A percentile compares a stretch with the other conserved stretches of the same genome.
Evolutionary conservation across 352 stramenopile genomes (phyloP).

Genomic region (Globisporangium takayamanum): DNA sequence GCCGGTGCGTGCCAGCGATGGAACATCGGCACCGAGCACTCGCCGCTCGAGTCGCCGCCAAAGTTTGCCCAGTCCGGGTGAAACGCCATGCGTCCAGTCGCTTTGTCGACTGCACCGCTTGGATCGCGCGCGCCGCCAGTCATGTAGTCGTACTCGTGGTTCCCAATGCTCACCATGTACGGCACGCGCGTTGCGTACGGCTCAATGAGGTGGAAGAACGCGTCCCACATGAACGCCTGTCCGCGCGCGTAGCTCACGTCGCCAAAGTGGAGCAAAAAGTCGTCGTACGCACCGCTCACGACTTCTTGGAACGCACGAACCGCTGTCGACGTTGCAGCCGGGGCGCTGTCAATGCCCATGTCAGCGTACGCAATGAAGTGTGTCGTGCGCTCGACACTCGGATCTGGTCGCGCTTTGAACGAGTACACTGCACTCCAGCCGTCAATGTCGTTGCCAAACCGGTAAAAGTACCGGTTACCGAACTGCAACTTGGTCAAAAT

Average conservation of each 20-base stretch:
- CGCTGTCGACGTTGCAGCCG: constrained; percentile 46
- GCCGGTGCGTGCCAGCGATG: constrained; percentile 57
- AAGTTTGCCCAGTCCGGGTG: constrained; percentile 66
- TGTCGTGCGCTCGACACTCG: background rate
- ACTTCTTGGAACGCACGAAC: constrained; percentile 50
- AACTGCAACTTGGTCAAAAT: constrained; percentile 40
- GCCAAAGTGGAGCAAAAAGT: constrained; percentile 65
- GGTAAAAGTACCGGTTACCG: constrained; percentile 61
- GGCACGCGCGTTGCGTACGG: constrained; percentile 59
- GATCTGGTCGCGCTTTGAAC: background rate
- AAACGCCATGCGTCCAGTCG: constrained; percentile 34
- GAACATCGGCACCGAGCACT: constrained; percentile 62
- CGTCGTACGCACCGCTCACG: constrained; percentile 43
- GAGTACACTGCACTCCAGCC: constrained; percentile 40
- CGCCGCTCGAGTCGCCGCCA: constrained; percentile 47
- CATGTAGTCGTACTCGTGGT: constrained; percentile 74
- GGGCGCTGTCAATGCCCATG: constrained; percentile 60
- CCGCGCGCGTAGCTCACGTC: constrained; percentile 50
- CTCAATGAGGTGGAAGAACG: constrained; percentile 72
- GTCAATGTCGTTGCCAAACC: constrained; percentile 67
- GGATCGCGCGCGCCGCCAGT: constrained; percentile 44
- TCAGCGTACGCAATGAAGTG: constrained; percentile 83
- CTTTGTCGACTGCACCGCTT: constrained; percentile 23
- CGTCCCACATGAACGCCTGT: constrained; percentile 57
- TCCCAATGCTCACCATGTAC: constrained; percentile 77